phyloP scores from a whole-genome alignment of 805 yeast genomes.

The Wickerhamomyces mucosus region DNA sequence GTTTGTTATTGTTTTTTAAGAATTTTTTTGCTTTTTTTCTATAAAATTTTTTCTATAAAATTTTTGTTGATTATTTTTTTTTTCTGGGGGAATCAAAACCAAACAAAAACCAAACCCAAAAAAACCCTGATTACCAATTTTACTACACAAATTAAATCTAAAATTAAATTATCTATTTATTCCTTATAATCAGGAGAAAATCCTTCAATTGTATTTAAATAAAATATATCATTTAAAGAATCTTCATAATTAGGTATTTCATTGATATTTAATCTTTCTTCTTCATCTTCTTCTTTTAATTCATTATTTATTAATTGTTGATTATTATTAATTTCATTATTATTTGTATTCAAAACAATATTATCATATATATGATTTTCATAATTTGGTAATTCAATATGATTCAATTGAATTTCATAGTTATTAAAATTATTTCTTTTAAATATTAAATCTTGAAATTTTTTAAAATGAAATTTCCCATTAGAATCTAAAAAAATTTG shows the following conservation, averaged over 20 bases:
- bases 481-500: constrained; percentile 27
- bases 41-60: no score
- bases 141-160: no score
- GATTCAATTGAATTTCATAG: constrained; percentile 1
- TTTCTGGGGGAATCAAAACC: no score
- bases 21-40: no score
- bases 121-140: no score
- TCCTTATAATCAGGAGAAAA: constrained; percentile 52
- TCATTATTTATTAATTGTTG: constrained; percentile 1
- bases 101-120: no score
- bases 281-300: background rate
- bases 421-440: constrained; percentile 12
- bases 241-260: constrained; percentile 71
- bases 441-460: constrained; percentile 25
- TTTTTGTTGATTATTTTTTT: no score
- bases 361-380: constrained; percentile 63
- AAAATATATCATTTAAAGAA: constrained; percentile 45
- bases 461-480: constrained; percentile 32
- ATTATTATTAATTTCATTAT: constrained; percentile 1
- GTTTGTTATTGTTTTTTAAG: no score
- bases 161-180: no score
- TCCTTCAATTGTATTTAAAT: constrained; percentile 25
- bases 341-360: constrained; percentile 17
- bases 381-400: constrained; percentile 67
- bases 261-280: constrained; percentile 30